Evolutionary conservation across 2,329 filamentous ascomycete species (phyloP).

Genomic region (Aureobasidium musti): DNA sequence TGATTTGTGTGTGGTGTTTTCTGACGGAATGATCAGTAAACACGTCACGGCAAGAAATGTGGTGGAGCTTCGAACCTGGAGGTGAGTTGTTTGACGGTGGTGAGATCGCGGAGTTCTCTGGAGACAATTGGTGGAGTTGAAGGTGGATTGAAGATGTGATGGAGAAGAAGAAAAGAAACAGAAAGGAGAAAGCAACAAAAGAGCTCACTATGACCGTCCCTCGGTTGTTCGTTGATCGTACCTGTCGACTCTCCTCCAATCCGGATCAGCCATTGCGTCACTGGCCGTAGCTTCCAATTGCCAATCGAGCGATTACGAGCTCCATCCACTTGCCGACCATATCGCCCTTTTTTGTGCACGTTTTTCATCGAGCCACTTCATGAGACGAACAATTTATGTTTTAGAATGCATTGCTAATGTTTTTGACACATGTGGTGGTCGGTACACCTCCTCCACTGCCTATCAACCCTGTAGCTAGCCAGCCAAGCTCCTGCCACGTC

Average conservation of each 20-base stretch:
- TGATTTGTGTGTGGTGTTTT: not conserved
- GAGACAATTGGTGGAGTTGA: not conserved
- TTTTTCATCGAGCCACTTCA: not conserved
- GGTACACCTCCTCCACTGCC: not conserved
- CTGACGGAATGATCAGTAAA: not conserved
- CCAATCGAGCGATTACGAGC: constrained; percentile 21
- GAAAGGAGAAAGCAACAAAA: constrained; percentile 17
- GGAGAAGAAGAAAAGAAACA: constrained; percentile 21
- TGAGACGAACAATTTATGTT: constrained; percentile 11
- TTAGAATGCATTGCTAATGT: not conserved
- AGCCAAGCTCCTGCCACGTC: not conserved
- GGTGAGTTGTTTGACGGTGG: not conserved
- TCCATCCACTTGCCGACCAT: constrained; percentile 17
- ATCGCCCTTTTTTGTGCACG: not conserved
- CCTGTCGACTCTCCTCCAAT: constrained; percentile 22
- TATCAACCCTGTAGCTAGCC: not conserved
- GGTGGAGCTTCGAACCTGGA: constrained; percentile 15
- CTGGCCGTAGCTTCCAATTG: constrained; percentile 8
- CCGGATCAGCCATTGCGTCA: constrained; percentile 16
- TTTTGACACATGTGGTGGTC: not conserved
- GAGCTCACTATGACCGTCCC: constrained; percentile 21
- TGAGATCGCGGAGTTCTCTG: not conserved
- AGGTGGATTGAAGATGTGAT: constrained; percentile 8
- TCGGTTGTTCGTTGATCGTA: constrained; percentile 23
- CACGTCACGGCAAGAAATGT: not conserved